Evolutionary conservation across 805 yeast species (phyloP).

Genomic region (Grigorovia transvaalensis): DNA sequence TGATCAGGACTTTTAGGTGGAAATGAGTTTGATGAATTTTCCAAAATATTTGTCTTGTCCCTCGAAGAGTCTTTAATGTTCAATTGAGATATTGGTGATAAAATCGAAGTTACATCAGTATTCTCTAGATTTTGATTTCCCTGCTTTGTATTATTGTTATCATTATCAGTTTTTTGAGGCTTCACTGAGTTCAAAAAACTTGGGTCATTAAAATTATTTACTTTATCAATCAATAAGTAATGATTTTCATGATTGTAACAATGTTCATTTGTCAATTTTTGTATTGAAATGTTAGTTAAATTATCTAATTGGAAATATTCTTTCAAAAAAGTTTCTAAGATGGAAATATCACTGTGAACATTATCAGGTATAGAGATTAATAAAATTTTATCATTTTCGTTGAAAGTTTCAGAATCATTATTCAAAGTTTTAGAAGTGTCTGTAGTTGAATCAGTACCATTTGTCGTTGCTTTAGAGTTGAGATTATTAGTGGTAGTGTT

Average conservation of each 20-base stretch:
- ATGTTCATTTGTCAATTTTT: constrained; percentile 22
- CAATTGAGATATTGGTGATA: background rate
- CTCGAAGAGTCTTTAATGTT: background rate
- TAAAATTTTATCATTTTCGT: constrained; percentile 15
- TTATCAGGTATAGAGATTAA: constrained; percentile 27
- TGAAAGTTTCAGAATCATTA: constrained; percentile 3
- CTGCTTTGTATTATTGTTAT: too few relatives aligned
- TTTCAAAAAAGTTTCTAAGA: constrained; percentile 23
- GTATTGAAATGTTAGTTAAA: constrained; percentile 21
- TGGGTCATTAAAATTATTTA: constrained; percentile 23
- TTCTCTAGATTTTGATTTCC: background rate
- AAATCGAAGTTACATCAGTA: background rate
- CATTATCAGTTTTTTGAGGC: background rate
- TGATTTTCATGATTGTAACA: constrained; percentile 27
- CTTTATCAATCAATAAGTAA: constrained; percentile 23
- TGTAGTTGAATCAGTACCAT: background rate
- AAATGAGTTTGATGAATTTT: background rate
- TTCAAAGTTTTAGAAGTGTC: constrained; percentile 4
- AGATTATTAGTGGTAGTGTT: too few relatives aligned
- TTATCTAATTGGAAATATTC: constrained; percentile 26
- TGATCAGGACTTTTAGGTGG: too few relatives aligned
- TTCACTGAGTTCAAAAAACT: constrained; percentile 19
- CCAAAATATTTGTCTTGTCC: background rate
- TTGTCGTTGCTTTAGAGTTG: background rate
- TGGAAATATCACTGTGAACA: constrained; percentile 21